Evolutionary conservation across 371 early-diverging fungal genomes (phyloP).

Genomic region (Saksenaea oblongispora): DNA sequence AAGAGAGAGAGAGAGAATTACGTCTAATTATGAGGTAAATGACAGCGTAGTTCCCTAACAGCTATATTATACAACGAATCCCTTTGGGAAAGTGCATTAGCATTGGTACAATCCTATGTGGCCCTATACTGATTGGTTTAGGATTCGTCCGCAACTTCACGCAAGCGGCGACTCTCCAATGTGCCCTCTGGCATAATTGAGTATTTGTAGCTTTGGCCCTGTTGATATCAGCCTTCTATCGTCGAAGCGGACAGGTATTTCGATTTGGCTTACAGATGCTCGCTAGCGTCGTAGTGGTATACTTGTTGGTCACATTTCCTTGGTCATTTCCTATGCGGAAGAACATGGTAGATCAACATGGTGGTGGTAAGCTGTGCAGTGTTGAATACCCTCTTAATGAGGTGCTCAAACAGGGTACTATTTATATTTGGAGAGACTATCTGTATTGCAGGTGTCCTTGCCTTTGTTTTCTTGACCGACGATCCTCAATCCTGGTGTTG

Average conservation of each 20-base stretch:
- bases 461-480: slow-evolving; percentile 32
- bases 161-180: slow-evolving; percentile 24
- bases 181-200: slow-evolving; percentile 38
- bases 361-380: slow-evolving; percentile 41
- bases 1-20: too few relatives aligned
- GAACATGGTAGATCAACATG: slow-evolving; percentile 40
- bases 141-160: slow-evolving; percentile 17
- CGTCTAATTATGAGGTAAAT: too few relatives aligned
- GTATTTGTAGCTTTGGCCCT: slow-evolving; percentile 31
- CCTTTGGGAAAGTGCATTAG: slow-evolving; percentile 26
- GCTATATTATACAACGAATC: slow-evolving; percentile 25
- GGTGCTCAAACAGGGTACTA: not conserved
- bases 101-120: slow-evolving; percentile 20
- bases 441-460: slow-evolving; percentile 15
- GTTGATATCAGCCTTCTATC: slow-evolving; percentile 29
- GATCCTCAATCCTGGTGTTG: slow-evolving; percentile 23
- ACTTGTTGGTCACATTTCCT: too few relatives aligned
- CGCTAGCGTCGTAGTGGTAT: slow-evolving; percentile 10
- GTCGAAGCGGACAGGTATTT: slow-evolving; percentile 31
- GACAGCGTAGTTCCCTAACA: slow-evolving; percentile 35
- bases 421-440: too few relatives aligned
- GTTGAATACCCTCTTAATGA: not conserved
- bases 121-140: not conserved
- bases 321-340: slow-evolving; percentile 39
- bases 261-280: slow-evolving; percentile 25